Percentiles rank a stretch among this genome's conserved stretches.
phyloP scores from a whole-genome alignment of 805 yeast species.

The Candida sanyiensis region DNA sequence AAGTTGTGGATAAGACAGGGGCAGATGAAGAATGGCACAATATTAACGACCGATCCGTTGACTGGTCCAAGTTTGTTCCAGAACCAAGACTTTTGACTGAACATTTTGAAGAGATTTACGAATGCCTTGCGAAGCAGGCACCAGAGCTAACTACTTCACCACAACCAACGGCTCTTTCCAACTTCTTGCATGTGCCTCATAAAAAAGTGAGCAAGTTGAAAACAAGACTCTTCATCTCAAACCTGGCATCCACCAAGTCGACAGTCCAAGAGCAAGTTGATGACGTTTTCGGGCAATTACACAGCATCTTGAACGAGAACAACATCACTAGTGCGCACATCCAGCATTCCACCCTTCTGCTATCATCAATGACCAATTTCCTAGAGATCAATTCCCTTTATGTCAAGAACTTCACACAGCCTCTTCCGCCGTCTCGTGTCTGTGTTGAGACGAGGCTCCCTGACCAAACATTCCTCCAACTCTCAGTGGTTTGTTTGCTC shows the following conservation, averaged over 20 bases:
- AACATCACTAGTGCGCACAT: constrained; percentile 40
- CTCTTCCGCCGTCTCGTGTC: constrained; percentile 83
- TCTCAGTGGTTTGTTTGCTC: constrained; percentile 53
- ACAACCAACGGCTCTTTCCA: not conserved
- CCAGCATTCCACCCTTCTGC: constrained; percentile 53
- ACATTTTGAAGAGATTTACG: constrained; percentile 34
- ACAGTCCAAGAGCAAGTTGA: constrained; percentile 39
- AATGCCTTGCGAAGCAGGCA: too few species aligned
- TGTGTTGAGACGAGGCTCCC: constrained; percentile 65
- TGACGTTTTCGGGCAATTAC: constrained; percentile 44
- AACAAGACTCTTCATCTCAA: constrained; percentile 38
- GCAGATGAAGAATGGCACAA: constrained; percentile 19
- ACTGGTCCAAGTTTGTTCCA: constrained; percentile 23
- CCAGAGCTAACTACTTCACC: too few species aligned
- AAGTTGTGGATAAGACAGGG: constrained; percentile 36
- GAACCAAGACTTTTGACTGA: constrained; percentile 32
- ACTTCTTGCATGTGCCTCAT: not conserved
- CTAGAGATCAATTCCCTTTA: constrained; percentile 57
- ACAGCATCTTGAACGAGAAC: constrained; percentile 27
- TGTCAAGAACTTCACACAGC: constrained; percentile 44
- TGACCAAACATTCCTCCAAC: constrained; percentile 34
- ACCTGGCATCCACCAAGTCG: constrained; percentile 27
- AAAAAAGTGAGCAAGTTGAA: constrained; percentile 19
- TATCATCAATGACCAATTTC: constrained; percentile 64
- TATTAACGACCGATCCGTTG: constrained; percentile 13